Evolutionary conservation across 345 rosid species (phyloP).

Genomic region (Anastatica hierochuntica): DNA sequence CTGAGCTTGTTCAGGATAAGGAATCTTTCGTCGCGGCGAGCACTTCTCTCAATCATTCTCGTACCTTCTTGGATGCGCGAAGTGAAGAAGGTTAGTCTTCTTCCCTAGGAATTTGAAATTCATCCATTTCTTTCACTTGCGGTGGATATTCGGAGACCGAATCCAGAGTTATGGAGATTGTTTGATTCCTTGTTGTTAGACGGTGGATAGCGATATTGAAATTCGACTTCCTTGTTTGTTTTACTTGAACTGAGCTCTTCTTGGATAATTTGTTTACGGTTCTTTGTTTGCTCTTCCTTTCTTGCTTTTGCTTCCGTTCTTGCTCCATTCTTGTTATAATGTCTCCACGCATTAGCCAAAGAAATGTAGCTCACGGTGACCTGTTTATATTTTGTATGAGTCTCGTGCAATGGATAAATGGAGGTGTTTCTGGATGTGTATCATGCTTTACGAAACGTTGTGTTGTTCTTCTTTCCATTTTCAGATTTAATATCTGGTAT

Average conservation of each 20-base stretch:
- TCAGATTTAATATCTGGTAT: background rate
- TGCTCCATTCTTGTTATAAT: no score
- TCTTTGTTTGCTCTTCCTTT: no score
- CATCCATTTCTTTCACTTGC: background rate
- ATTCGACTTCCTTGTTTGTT: no score
- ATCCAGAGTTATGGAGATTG: background rate
- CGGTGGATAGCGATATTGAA: no score
- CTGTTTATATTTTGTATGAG: background rate
- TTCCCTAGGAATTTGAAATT: background rate
- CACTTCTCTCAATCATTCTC: conserved; percentile 34
- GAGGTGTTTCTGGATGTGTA: background rate
- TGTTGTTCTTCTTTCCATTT: background rate
- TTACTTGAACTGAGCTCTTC: no score
- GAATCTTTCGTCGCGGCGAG: conserved; percentile 31
- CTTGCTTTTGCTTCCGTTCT: no score
- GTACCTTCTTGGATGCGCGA: conserved; percentile 61
- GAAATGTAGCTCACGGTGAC: background rate
- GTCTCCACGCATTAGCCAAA: background rate
- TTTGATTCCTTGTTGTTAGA: background rate
- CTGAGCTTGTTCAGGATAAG: conserved; percentile 56
- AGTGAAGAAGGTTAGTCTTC: conserved; percentile 54
- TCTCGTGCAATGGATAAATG: no score
- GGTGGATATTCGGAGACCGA: background rate
- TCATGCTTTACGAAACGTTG: background rate
- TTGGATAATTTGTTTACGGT: no score